These are phyloP conservation scores for Leccinum solheimii DNA, from an alignment of 1,284 basidiomycete species.

Conservation along the genomic window DNA sequence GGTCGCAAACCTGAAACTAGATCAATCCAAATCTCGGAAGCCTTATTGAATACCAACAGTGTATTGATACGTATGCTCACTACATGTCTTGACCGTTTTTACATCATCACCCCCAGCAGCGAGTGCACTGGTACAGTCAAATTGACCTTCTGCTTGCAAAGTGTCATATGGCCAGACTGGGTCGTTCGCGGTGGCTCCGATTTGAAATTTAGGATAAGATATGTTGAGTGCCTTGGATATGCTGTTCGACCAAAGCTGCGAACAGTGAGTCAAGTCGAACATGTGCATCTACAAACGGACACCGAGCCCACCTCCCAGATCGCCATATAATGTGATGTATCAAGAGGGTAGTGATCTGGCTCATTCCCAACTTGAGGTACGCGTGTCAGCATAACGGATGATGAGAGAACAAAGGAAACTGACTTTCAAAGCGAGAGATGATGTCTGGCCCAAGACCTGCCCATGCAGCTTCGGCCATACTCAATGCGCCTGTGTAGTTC, in stretches of 20 bases:
- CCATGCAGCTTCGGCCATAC: slow-evolving; percentile 44
- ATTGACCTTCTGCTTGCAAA: slow-evolving; percentile 40
- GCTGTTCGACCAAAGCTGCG: slow-evolving; percentile 47
- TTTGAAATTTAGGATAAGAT: slow-evolving; percentile 42
- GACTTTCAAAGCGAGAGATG: slow-evolving; percentile 47
- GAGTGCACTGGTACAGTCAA: slow-evolving; percentile 50
- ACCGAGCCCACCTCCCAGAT: slow-evolving; percentile 43
- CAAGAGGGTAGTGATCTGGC: slow-evolving; percentile 47
- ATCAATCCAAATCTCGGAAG: slow-evolving; percentile 2
- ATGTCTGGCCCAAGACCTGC: slow-evolving; percentile 40
- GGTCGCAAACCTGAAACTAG: slow-evolving; percentile 44
- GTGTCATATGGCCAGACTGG: slow-evolving; percentile 52
- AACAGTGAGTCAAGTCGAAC: background rate
- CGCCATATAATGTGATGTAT: slow-evolving; percentile 42
- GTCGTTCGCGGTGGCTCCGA: slow-evolving; percentile 49
- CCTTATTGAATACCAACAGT: slow-evolving; percentile 36
- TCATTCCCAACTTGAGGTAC: slow-evolving; percentile 49
- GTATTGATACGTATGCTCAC: slow-evolving; percentile 54
- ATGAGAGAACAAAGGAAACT: slow-evolving; percentile 12
- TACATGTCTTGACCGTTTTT: slow-evolving; percentile 44
- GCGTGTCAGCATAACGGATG: background rate
- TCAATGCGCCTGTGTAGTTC: slow-evolving; percentile 42
- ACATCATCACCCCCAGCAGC: slow-evolving; percentile 44
- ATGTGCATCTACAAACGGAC: background rate
- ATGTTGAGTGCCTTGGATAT: slow-evolving; percentile 42